Percentiles rank a stretch among this genome's conserved stretches.
Evolutionary conservation across 139 green algal genomes (phyloP).

Genomic region (Parachlorella kessleri): DNA sequence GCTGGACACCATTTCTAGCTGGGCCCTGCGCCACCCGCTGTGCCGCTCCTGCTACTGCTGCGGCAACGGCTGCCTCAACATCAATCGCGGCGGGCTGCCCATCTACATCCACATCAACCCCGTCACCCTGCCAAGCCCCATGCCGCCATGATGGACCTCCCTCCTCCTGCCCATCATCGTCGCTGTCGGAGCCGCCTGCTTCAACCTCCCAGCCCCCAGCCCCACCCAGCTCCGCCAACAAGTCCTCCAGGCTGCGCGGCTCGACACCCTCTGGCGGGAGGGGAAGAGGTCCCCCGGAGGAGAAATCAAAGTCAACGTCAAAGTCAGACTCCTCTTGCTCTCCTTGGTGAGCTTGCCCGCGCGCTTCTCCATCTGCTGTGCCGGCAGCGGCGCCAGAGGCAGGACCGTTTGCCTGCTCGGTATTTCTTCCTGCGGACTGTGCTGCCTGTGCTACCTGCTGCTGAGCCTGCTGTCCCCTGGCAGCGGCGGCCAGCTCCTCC

Average conservation of each 20-base stretch:
- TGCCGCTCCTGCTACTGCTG: background rate
- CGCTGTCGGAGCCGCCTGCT: background rate
- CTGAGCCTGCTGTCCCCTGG: background rate
- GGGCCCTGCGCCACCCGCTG: background rate
- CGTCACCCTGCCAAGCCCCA: background rate
- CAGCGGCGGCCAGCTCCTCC: background rate
- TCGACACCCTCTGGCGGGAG: no score
- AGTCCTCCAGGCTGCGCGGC: no score
- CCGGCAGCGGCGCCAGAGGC: background rate
- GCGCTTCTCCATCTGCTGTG: background rate
- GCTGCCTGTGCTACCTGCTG: background rate
- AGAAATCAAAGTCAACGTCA: no score
- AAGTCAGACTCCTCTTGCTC: background rate
- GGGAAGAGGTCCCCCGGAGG: no score
- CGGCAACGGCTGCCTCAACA: no score
- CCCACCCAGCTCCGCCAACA: background rate
- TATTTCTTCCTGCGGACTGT: background rate
- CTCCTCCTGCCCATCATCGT: background rate
- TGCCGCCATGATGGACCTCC: no score
- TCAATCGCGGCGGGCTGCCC: background rate
- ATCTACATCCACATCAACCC: conserved; percentile 1
- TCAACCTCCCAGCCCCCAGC: background rate
- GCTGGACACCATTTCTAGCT: background rate
- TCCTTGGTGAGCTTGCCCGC: background rate
- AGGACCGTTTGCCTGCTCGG: no score